Evolutionary conservation across 2,329 filamentous ascomycete species (phyloP).

Genomic region (Daldinia eschscholtzii): DNA sequence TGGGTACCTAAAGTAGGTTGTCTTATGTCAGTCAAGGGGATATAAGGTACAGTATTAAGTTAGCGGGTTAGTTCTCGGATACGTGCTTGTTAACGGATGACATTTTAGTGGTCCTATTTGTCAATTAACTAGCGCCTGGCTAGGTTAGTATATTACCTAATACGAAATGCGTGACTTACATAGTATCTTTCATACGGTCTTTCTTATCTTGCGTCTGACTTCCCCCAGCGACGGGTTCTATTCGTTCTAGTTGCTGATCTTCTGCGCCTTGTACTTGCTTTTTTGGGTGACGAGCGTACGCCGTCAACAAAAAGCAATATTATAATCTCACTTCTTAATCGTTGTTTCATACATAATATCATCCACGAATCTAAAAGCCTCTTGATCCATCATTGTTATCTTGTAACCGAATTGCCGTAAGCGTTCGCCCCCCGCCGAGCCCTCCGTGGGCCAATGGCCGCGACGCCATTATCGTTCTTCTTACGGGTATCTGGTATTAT

Average conservation of each 20-base stretch:
- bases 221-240: slow-evolving; percentile 9
- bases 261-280: slow-evolving; percentile 28
- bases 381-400: slow-evolving; percentile 12
- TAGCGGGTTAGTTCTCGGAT: too few relatives aligned
- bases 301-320: slow-evolving; percentile 11
- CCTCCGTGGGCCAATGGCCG: slow-evolving; percentile 22
- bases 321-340: slow-evolving; percentile 9
- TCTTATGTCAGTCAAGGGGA: too few relatives aligned
- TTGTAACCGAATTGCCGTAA: slow-evolving; percentile 12
- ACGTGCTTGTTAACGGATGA: too few relatives aligned
- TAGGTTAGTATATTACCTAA: not conserved
- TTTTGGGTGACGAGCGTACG: slow-evolving; percentile 27
- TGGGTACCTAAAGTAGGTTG: too few relatives aligned
- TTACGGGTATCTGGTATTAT: slow-evolving; percentile 8
- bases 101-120: too few relatives aligned
- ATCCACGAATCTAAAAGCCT: slow-evolving; percentile 1
- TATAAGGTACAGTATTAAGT: too few relatives aligned
- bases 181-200: slow-evolving; percentile 8
- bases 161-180: slow-evolving; percentile 16
- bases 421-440: slow-evolving; percentile 21
- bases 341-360: slow-evolving; percentile 21
- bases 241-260: slow-evolving; percentile 31
- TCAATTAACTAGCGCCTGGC: too few relatives aligned
- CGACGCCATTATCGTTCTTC: slow-evolving; percentile 20
- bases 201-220: slow-evolving; percentile 28